phyloP scores from a whole-genome alignment of 2,329 filamentous ascomycete genomes.

The Botrytis fabae region DNA sequence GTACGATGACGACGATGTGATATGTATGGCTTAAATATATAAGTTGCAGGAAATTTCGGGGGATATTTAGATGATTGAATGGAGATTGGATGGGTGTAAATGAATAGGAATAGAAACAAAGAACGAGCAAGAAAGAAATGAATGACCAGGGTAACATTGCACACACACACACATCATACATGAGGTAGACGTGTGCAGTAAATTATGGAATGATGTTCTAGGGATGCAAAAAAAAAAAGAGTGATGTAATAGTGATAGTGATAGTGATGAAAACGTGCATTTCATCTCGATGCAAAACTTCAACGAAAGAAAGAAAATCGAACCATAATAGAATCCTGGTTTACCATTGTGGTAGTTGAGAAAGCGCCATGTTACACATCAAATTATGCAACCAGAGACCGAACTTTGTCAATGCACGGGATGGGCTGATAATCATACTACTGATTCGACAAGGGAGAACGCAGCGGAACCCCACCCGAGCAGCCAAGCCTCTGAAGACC shows the following conservation, averaged over 20 bases:
- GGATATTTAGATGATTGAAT: not conserved
- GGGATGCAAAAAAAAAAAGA: not conserved
- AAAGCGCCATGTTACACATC: constrained; percentile 14
- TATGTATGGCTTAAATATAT: not conserved
- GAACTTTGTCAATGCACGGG: constrained; percentile 1
- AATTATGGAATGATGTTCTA: not conserved
- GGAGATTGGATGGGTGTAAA: not conserved
- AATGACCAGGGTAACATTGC: not conserved
- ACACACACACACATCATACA: not conserved
- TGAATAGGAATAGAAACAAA: not conserved
- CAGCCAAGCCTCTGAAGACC: not conserved
- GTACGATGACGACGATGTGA: not conserved
- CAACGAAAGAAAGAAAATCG: not conserved
- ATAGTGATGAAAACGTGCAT: not conserved
- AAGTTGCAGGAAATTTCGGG: not conserved
- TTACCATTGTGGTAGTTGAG: not conserved
- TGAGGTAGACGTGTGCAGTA: not conserved
- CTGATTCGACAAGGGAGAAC: constrained; percentile 2
- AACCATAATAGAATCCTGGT: not conserved
- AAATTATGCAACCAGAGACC: not conserved
- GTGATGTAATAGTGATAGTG: not conserved
- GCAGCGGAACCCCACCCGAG: constrained; percentile 3
- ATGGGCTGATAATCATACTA: not conserved
- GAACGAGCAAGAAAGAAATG: not conserved
- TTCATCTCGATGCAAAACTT: not conserved